Percentiles rank a stretch among this genome's conserved stretches.
Evolutionary conservation across 768 basidiomycete genomes (phyloP).

Genomic region (Peribolospora kevripleyi): DNA sequence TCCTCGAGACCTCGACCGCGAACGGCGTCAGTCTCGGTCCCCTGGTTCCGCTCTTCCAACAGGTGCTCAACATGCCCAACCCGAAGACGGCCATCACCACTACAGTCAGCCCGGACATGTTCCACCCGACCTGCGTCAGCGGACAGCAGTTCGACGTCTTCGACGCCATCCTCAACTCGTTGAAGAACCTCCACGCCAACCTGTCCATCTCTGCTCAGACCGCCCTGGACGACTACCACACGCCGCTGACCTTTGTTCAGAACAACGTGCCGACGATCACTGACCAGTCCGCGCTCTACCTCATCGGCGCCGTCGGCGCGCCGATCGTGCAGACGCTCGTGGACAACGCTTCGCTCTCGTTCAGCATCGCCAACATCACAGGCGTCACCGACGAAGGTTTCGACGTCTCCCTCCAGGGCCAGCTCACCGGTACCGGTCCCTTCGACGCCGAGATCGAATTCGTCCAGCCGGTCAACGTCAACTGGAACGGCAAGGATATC

Average conservation of each 20-base stretch:
- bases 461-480: constrained; percentile 36
- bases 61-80: constrained; percentile 29
- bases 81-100: constrained; percentile 29
- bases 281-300: constrained; percentile 36
- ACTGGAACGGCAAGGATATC: constrained; percentile 39
- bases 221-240: constrained; percentile 41
- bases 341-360: constrained; percentile 30
- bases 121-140: constrained; percentile 35
- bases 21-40: constrained; percentile 40
- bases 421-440: constrained; percentile 29
- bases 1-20: constrained; percentile 29
- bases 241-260: constrained; percentile 35
- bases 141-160: constrained; percentile 32
- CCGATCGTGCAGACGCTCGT: constrained; percentile 43
- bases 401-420: constrained; percentile 28
- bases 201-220: constrained; percentile 31
- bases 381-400: constrained; percentile 34
- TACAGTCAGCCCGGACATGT: constrained; percentile 21
- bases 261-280: constrained; percentile 34
- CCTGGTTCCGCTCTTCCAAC: constrained; percentile 31
- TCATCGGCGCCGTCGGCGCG: constrained; percentile 46
- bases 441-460: constrained; percentile 47
- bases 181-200: constrained; percentile 31
- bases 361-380: constrained; percentile 37
- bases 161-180: constrained; percentile 36